These are phyloP conservation scores for Moricandia arvensis DNA, from an alignment of 345 rosid species.

Conservation along the genomic window DNA sequence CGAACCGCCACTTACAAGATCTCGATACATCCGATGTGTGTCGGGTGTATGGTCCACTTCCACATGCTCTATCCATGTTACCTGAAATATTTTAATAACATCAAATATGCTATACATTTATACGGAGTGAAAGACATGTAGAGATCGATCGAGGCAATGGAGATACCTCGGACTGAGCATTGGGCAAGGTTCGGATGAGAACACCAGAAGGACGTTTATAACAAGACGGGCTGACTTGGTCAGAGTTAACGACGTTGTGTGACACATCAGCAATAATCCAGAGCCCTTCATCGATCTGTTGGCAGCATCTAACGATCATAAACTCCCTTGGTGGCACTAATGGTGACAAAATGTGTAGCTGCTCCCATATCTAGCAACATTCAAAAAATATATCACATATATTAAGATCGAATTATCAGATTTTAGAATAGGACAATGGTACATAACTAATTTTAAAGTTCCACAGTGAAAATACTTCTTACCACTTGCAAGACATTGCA, in stretches of 20 bases:
- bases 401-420: background rate
- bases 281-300: slow-evolving; percentile 44
- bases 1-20: slow-evolving; percentile 37
- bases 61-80: slow-evolving; percentile 81
- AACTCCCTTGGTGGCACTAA: slow-evolving; percentile 67
- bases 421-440: background rate
- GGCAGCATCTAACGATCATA: slow-evolving; percentile 61
- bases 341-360: slow-evolving; percentile 71
- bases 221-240: slow-evolving; percentile 3
- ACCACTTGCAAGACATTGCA: slow-evolving; percentile 62
- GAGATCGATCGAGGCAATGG: background rate
- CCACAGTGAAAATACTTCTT: background rate
- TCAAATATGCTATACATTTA: background rate
- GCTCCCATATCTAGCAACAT: slow-evolving; percentile 51
- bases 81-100: slow-evolving; percentile 37
- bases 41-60: slow-evolving; percentile 58
- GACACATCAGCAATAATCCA: slow-evolving; percentile 76
- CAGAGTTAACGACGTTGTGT: slow-evolving; percentile 26
- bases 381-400: background rate
- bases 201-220: slow-evolving; percentile 89
- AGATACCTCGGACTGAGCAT: slow-evolving; percentile 54
- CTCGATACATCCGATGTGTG: slow-evolving; percentile 54
- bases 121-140: background rate
- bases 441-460: background rate
- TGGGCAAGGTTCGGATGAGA: slow-evolving; percentile 55